Evolutionary conservation across 2,329 filamentous ascomycete genomes (phyloP).

Genomic region (Monilinia fructicola): DNA sequence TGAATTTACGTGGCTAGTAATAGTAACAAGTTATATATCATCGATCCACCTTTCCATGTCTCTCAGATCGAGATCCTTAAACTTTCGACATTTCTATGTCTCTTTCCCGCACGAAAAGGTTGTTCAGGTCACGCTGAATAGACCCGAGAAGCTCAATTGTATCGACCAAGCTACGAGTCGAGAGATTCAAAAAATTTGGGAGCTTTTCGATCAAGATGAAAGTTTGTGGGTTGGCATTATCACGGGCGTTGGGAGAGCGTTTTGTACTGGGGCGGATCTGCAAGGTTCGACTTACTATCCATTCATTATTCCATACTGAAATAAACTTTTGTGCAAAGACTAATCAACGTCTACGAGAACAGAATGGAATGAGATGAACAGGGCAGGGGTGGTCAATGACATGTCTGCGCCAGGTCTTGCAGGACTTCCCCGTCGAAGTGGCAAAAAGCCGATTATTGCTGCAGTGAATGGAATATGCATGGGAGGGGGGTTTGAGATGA

Average conservation of each 20-base stretch:
- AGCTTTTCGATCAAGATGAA: conserved; percentile 61
- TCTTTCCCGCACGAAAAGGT: conserved; percentile 54
- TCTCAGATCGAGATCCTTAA: conserved; percentile 20
- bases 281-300: conserved; percentile 53
- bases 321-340: conserved; percentile 34
- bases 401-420: conserved; percentile 39
- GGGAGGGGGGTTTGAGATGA: conserved; percentile 74
- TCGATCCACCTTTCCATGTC: conserved; percentile 7
- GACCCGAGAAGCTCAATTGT: conserved; percentile 57
- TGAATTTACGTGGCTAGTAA: conserved; percentile 14
- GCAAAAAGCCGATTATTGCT: conserved; percentile 71
- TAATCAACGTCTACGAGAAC: conserved; percentile 3
- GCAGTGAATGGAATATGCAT: conserved; percentile 72
- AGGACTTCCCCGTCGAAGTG: conserved; percentile 55
- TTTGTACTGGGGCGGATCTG: conserved; percentile 66
- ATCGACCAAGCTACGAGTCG: conserved; percentile 43
- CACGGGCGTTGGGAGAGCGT: conserved; percentile 61
- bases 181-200: conserved; percentile 50
- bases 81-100: conserved; percentile 36
- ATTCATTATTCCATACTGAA: neutral
- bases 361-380: conserved; percentile 53
- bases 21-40: neutral
- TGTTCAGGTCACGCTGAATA: conserved; percentile 59
- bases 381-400: conserved; percentile 27
- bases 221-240: conserved; percentile 60